A percentile compares a stretch with the other conserved stretches of the same genome.
Evolutionary conservation across 1,139 yeast genomes (phyloP).

Genomic region (Pichia sp.): DNA sequence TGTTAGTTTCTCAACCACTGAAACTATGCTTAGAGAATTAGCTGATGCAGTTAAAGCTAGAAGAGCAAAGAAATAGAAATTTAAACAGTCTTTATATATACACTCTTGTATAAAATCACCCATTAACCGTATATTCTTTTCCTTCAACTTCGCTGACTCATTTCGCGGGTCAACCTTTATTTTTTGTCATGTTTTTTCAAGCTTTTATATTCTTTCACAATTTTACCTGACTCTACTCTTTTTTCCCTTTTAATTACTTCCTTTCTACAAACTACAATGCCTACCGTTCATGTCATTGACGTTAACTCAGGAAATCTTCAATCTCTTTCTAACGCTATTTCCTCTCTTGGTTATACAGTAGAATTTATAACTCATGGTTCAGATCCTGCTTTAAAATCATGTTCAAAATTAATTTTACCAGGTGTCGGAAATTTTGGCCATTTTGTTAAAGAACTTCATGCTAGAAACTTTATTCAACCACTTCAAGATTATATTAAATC

Average conservation of each 20-base stretch:
- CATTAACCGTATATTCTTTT: not conserved
- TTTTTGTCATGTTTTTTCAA: too few species aligned
- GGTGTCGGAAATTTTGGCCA: conserved; percentile 98
- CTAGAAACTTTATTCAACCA: conserved; percentile 59
- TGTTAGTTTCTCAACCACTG: conserved; percentile 89
- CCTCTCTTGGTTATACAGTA: conserved; percentile 63
- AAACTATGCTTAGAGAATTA: conserved; percentile 65
- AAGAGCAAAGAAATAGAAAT: conserved; percentile 38
- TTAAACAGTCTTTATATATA: too few species aligned
- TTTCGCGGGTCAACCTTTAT: too few species aligned
- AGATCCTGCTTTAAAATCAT: conserved; percentile 41
- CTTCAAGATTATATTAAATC: conserved; percentile 56
- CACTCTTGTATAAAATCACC: too few species aligned
- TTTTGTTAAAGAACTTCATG: conserved; percentile 64
- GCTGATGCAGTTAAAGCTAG: conserved; percentile 78
- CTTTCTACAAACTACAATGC: not conserved
- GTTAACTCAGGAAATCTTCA: conserved; percentile 94
- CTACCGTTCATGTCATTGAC: conserved; percentile 68
- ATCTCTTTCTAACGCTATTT: conserved; percentile 82
- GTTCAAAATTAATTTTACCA: conserved; percentile 64
- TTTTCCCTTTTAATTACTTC: not conserved
- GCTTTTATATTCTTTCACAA: not conserved
- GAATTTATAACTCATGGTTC: conserved; percentile 41
- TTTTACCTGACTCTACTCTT: not conserved
- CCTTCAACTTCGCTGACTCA: not conserved